These are phyloP conservation scores for Cyberlindnera xishuangbannaensis DNA, from an alignment of 805 yeast genomes.

Conservation along the genomic window DNA sequence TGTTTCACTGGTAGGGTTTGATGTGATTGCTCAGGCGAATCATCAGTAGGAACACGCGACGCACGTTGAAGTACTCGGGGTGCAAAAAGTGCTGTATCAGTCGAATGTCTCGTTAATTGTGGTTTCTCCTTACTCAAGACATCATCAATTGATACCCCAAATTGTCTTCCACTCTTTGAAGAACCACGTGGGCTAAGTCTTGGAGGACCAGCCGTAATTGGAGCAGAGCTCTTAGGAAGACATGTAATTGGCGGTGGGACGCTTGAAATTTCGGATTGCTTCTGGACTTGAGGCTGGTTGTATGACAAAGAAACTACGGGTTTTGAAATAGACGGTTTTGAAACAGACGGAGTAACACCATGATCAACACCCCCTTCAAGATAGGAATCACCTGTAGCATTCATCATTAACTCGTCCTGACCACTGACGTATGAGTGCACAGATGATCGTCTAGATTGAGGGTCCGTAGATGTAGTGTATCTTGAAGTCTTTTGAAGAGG, in stretches of 20 bases:
- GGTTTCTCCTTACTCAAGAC: slow-evolving; percentile 1
- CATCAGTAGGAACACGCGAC: too few relatives aligned
- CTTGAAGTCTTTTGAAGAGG: slow-evolving; percentile 15
- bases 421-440: slow-evolving; percentile 13
- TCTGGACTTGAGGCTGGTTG: background rate
- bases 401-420: slow-evolving; percentile 7
- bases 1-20: too few relatives aligned
- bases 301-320: background rate
- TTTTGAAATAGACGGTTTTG: too few relatives aligned
- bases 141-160: slow-evolving; percentile 2
- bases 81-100: too few relatives aligned
- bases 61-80: too few relatives aligned
- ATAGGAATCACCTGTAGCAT: too few relatives aligned
- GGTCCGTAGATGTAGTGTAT: slow-evolving; percentile 13
- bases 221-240: too few relatives aligned
- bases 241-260: slow-evolving; percentile 1
- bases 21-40: too few relatives aligned
- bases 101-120: too few relatives aligned
- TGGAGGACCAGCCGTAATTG: slow-evolving; percentile 1
- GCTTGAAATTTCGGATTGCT: slow-evolving; percentile 3
- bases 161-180: background rate
- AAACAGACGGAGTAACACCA: background rate
- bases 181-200: background rate
- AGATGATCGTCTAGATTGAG: slow-evolving; percentile 22
- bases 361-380: background rate